A percentile compares a stretch with the other conserved stretches of the same genome.
Conservation (phyloP, 257 asterid genomes). For the Cinchona pubescens region DNA sequence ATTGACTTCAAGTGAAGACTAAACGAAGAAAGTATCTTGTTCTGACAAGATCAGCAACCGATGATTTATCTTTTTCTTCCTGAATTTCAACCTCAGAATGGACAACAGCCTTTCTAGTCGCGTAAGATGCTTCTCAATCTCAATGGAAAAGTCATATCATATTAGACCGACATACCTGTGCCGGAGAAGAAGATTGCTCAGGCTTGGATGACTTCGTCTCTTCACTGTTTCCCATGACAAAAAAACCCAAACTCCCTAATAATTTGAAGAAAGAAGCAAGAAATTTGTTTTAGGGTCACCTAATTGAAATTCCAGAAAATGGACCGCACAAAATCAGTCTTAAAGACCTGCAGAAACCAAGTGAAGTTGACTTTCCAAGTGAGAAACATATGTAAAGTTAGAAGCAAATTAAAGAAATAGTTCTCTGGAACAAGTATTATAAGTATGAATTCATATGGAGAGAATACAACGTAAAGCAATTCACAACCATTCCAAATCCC, state of each 20-base stretch:
- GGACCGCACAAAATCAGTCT: background rate
- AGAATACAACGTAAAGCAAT: background rate
- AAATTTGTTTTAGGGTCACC: slow-evolving; percentile 21
- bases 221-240: slow-evolving; percentile 72
- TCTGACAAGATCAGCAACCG: background rate
- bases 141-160: background rate
- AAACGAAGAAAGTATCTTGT: background rate
- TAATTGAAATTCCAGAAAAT: background rate
- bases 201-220: slow-evolving; percentile 59
- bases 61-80: background rate
- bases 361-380: background rate
- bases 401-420: background rate
- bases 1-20: background rate
- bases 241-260: slow-evolving; percentile 1
- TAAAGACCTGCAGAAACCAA: slow-evolving; percentile 6
- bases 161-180: slow-evolving; percentile 40
- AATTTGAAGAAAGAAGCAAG: background rate
- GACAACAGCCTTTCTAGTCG: background rate
- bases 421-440: background rate
- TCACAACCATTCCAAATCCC: background rate
- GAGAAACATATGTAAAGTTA: background rate
- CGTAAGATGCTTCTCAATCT: background rate
- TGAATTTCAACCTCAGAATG: background rate
- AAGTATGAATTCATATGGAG: background rate
- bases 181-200: slow-evolving; percentile 58